Evolutionary conservation across 495 filamentous ascomycete genomes (phyloP).

Genomic region (Alectoria sarmentosa): DNA sequence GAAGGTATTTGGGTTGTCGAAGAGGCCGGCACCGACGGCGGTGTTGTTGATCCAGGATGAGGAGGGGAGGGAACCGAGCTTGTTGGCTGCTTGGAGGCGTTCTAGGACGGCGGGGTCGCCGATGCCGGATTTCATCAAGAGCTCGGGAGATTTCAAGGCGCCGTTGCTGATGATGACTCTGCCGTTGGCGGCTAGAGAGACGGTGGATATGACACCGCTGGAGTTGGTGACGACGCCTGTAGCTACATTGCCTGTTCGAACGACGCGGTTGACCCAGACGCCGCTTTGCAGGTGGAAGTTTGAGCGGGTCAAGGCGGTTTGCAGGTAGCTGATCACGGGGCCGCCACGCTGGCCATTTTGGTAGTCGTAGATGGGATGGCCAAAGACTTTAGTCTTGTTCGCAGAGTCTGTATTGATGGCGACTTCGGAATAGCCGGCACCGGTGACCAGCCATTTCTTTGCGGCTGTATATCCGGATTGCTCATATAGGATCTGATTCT

Average conservation of each 20-base stretch:
- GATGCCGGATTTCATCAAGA: conserved; percentile 61
- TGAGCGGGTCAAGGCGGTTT: conserved; percentile 47
- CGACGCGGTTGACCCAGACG: conserved; percentile 57
- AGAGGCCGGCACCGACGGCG: conserved; percentile 34
- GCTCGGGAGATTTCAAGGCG: conserved; percentile 65
- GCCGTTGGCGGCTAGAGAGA: neutral
- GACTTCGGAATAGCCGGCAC: conserved; percentile 55
- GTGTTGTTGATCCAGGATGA: conserved; percentile 34
- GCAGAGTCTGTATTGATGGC: conserved; percentile 53
- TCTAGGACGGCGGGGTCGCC: conserved; percentile 35
- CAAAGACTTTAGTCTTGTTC: conserved; percentile 59
- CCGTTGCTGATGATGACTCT: conserved; percentile 43
- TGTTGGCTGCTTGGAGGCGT: conserved; percentile 25
- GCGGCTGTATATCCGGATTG: conserved; percentile 59
- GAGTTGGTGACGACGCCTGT: conserved; percentile 40
- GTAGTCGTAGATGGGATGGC: conserved; percentile 65
- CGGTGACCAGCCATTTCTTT: conserved; percentile 44
- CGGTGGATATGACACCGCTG: neutral
- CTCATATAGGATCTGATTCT: conserved; percentile 61
- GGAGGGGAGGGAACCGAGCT: conserved; percentile 19
- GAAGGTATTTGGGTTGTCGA: conserved; percentile 42
- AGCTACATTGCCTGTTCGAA: conserved; percentile 52
- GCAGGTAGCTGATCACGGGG: conserved; percentile 67
- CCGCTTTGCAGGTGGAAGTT: conserved; percentile 65
- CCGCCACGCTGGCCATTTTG: conserved; percentile 59